These are phyloP conservation scores for Fomitopsis betulina DNA, from an alignment of 1,284 basidiomycete species.

Conservation along the genomic window DNA sequence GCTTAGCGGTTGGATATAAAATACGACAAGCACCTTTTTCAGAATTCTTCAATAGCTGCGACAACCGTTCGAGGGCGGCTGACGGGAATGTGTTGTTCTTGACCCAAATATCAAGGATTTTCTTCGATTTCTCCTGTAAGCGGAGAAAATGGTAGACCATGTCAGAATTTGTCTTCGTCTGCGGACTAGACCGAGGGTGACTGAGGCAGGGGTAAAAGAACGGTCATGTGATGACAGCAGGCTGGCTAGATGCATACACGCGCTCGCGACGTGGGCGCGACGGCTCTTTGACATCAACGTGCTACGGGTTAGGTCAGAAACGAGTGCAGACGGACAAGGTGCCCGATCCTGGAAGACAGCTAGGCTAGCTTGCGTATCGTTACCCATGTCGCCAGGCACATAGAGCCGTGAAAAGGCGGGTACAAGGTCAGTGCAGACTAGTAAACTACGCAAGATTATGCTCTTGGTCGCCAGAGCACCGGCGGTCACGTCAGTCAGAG, in stretches of 20 bases:
- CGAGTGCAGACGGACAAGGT: background rate
- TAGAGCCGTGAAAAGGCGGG: too few relatives aligned
- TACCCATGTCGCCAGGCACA: background rate
- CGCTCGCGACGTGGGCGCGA: constrained; percentile 1
- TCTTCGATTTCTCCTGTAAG: constrained; percentile 88
- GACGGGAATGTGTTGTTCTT: constrained; percentile 84
- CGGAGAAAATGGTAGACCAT: constrained; percentile 26
- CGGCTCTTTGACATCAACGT: background rate
- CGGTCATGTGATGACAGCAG: constrained; percentile 19
- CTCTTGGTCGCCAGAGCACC: background rate
- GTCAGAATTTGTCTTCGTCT: constrained; percentile 30
- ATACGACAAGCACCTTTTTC: constrained; percentile 79
- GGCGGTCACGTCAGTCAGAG: constrained; percentile 9
- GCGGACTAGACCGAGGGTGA: constrained; percentile 1
- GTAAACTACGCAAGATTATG: background rate
- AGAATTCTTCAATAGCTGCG: constrained; percentile 57
- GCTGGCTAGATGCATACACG: constrained; percentile 1
- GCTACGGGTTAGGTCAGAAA: background rate
- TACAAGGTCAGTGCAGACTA: background rate
- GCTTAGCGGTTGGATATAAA: constrained; percentile 72
- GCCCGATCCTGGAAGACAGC: background rate
- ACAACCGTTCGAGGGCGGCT: constrained; percentile 60
- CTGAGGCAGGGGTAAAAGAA: background rate
- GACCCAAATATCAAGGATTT: constrained; percentile 93
- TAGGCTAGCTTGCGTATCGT: background rate